Evolutionary conservation across 2,329 filamentous ascomycete species (phyloP).

Genomic region (Metarhizium sp.): DNA sequence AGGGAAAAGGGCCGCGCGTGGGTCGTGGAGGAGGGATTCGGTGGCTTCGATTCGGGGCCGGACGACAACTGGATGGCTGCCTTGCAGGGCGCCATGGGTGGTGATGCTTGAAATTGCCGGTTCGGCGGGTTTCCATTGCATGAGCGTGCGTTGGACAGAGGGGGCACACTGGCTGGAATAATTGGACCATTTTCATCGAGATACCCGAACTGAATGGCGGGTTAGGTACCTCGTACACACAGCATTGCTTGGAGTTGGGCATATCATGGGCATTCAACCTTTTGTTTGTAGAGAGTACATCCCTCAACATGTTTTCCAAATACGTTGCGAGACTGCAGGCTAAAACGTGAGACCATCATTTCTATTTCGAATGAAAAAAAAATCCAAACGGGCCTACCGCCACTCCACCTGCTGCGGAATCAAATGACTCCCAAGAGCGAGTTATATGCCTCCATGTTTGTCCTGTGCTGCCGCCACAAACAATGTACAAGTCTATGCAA

Average conservation of each 20-base stretch:
- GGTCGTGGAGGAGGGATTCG: constrained; percentile 82
- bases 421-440: neutral
- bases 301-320: too few species aligned
- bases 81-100: neutral
- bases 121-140: too few species aligned
- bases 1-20: constrained; percentile 54
- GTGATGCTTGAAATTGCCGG: neutral
- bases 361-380: too few species aligned
- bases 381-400: too few species aligned
- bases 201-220: too few species aligned
- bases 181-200: too few species aligned
- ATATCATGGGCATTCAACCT: neutral
- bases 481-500: constrained; percentile 5
- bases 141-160: too few species aligned
- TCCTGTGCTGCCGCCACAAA: neutral
- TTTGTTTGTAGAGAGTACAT: too few species aligned
- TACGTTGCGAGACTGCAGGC: too few species aligned
- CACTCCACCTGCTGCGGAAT: neutral
- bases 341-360: too few species aligned
- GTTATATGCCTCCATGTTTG: neutral
- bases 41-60: constrained; percentile 61
- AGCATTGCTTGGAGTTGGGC: neutral
- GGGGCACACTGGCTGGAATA: too few species aligned
- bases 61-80: constrained; percentile 11
- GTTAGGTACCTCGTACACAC: too few species aligned